A percentile compares a stretch with the other conserved stretches of the same genome.
Conservation (phyloP, 2,329 filamentous ascomycete species). For the Metarhizium sp. region DNA sequence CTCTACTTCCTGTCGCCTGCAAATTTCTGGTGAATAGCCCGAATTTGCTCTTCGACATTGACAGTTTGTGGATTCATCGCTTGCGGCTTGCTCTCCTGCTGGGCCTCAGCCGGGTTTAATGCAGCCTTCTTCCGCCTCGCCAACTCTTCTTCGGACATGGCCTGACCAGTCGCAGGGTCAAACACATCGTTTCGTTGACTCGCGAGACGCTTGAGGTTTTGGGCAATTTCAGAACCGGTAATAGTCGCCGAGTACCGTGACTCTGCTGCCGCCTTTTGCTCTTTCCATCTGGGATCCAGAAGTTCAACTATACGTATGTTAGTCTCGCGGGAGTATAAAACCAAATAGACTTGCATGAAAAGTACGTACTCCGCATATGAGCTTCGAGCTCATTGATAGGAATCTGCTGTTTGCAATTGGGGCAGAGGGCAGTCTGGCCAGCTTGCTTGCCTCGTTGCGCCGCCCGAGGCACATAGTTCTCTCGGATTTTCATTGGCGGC, state of each 20-base stretch:
- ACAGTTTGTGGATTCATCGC: conserved; percentile 53
- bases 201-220: conserved; percentile 90
- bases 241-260: conserved; percentile 77
- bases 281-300: conserved; percentile 89
- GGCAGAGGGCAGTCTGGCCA: conserved; percentile 67
- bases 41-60: conserved; percentile 81
- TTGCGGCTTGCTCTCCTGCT: conserved; percentile 47
- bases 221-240: conserved; percentile 77
- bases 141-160: conserved; percentile 63
- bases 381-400: conserved; percentile 80
- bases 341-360: not conserved
- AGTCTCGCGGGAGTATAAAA: not conserved
- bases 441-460: conserved; percentile 60
- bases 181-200: conserved; percentile 84
- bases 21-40: conserved; percentile 50
- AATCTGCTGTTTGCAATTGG: conserved; percentile 87
- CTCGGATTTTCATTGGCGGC: conserved; percentile 78
- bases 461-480: conserved; percentile 83
- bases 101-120: conserved; percentile 53
- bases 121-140: conserved; percentile 70
- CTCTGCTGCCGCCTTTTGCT: conserved; percentile 85
- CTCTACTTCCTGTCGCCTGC: conserved; percentile 23
- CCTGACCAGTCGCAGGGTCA: conserved; percentile 60
- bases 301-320: conserved; percentile 57
- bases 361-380: conserved; percentile 73